Conservation (phyloP, 2,329 filamentous ascomycete species). For the Colletotrichum tabaci region DNA sequence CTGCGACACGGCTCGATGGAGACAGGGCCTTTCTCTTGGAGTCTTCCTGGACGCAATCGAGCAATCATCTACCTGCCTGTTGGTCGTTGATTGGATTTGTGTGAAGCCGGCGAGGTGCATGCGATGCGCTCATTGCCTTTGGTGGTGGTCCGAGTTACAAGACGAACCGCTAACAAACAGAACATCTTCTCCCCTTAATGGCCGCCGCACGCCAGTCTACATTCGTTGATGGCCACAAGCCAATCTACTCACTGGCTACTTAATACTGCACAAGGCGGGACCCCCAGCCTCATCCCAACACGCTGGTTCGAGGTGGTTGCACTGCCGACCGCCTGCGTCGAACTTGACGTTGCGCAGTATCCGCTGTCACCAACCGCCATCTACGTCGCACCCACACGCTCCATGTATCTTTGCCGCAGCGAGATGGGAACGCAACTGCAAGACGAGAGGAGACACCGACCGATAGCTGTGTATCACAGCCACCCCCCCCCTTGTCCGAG, state of each 20-base stretch:
- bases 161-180: constrained; percentile 20
- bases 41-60: not conserved
- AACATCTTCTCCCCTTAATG: not conserved
- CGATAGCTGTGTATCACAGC: constrained; percentile 7
- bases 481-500: constrained; percentile 10
- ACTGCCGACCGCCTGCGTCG: constrained; percentile 21
- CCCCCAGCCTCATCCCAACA: constrained; percentile 25
- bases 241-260: not conserved
- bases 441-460: constrained; percentile 5
- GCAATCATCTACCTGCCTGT: constrained; percentile 3
- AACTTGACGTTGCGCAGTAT: constrained; percentile 23
- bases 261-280: constrained; percentile 10
- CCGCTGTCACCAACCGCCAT: constrained; percentile 29
- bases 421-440: constrained; percentile 1
- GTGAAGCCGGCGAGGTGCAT: not conserved
- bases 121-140: not conserved
- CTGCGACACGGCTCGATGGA: constrained; percentile 1
- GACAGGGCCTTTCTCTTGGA: not conserved
- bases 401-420: constrained; percentile 20
- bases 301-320: constrained; percentile 34
- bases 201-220: constrained; percentile 6
- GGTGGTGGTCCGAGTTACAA: constrained; percentile 9
- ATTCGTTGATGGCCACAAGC: constrained; percentile 3
- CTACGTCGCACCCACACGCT: constrained; percentile 18
- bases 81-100: not conserved